Conservation (phyloP, 352 stramenopile genomes). For the Blastocystis hominis region DNA sequence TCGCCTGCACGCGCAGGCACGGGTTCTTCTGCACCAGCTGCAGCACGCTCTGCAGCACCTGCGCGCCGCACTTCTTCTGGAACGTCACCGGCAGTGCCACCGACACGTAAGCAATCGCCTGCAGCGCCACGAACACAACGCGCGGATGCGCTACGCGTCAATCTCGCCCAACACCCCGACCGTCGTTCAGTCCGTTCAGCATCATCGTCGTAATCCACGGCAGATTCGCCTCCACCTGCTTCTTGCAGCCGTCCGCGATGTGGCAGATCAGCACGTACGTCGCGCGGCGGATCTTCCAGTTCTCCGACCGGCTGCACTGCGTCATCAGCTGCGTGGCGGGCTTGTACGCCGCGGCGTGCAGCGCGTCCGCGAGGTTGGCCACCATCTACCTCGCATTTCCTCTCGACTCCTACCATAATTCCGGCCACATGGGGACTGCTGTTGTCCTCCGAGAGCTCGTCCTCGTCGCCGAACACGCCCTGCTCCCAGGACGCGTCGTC, state of each 20-base stretch:
- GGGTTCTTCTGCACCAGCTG: neutral
- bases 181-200: constrained; percentile 5
- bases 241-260: constrained; percentile 29
- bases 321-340: neutral
- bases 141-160: neutral
- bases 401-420: neutral
- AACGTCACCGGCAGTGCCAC: neutral
- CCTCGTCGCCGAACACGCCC: constrained; percentile 21
- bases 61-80: constrained; percentile 27
- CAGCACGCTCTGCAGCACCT: constrained; percentile 22
- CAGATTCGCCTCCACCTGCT: constrained; percentile 1
- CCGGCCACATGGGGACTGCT: neutral
- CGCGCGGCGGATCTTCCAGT: constrained; percentile 16
- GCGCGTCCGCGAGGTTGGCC: neutral
- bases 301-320: neutral
- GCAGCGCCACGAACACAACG: constrained; percentile 11
- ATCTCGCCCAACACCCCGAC: no score
- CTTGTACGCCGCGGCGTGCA: constrained; percentile 26
- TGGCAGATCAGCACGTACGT: constrained; percentile 1
- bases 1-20: constrained; percentile 28
- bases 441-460: constrained; percentile 15
- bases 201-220: neutral
- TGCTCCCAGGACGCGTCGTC: neutral
- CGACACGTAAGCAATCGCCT: constrained; percentile 19
- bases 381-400: neutral